Conservation (phyloP, 495 filamentous ascomycete genomes). For the Podospora australis region DNA sequence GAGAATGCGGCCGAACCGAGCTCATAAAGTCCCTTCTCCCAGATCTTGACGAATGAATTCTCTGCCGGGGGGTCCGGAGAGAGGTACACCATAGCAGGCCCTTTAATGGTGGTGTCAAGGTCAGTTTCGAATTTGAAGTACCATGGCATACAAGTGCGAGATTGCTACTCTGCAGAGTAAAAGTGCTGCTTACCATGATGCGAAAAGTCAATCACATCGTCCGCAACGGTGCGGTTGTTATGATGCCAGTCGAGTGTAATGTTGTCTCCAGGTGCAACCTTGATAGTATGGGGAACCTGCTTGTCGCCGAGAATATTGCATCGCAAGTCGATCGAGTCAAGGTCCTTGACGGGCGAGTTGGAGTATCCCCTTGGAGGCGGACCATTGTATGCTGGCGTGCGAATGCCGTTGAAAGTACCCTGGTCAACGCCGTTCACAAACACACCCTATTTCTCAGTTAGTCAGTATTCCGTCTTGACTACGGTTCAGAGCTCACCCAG, state of each 20-base stretch:
- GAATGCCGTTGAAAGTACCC: slow-evolving; percentile 34
- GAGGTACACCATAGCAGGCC: slow-evolving; percentile 41
- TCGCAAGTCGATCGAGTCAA: slow-evolving; percentile 36
- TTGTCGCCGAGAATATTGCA: slow-evolving; percentile 41
- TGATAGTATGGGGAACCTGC: slow-evolving; percentile 33
- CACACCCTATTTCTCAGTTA: slow-evolving; percentile 21
- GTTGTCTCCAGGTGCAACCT: slow-evolving; percentile 38
- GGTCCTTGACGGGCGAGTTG: slow-evolving; percentile 40
- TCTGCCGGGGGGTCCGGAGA: slow-evolving; percentile 37
- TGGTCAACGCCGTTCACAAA: slow-evolving; percentile 42
- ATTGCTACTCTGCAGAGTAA: too few relatives aligned
- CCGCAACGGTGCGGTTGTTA: slow-evolving; percentile 25
- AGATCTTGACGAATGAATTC: slow-evolving; percentile 44
- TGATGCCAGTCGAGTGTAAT: slow-evolving; percentile 41
- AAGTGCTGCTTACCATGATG: too few relatives aligned
- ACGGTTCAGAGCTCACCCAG: neutral
- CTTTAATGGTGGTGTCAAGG: too few relatives aligned
- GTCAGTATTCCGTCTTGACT: neutral
- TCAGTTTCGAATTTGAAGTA: too few relatives aligned
- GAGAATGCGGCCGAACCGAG: slow-evolving; percentile 12
- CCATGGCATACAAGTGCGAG: too few relatives aligned
- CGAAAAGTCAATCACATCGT: slow-evolving; percentile 39
- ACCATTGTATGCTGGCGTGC: slow-evolving; percentile 35
- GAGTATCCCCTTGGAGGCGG: slow-evolving; percentile 35
- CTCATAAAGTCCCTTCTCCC: slow-evolving; percentile 37